Base-by-base conservation (phyloP, 1,284 basidiomycete genomes). In the Waitea zeae region DNA sequence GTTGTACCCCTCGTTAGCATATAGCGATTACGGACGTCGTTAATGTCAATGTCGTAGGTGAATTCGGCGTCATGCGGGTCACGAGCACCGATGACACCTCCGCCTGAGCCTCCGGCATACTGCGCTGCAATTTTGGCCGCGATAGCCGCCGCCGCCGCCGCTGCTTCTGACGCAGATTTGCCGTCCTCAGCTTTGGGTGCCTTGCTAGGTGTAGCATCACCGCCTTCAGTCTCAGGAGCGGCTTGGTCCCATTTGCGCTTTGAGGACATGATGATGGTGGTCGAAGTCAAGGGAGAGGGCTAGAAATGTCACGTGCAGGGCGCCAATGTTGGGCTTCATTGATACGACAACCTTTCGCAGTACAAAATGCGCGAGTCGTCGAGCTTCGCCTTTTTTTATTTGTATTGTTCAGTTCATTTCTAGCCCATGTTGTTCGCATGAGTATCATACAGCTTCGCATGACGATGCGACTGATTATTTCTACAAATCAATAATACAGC, bases 11-110 rank as follows among this genome's bases (percentile, higher is more conserved):
- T 95, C 30, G 95, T 98, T 47, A 98, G 62, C 52, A 97, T 62
- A 56, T 98, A 98, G 39, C 93, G 68, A 58, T 98, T 98, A 46
- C 92, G 64, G 38, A 93, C 66, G 57, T 98, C 95, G 56, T 98
- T 97, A 55, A 98, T 95, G 52, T 97, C 92, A 41, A 98, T 79
- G 52, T 96, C 89, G 46, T 86, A 72, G 12, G 75, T 77, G 48
- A 81, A 96, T 35, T 84, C 86, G 29, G 68, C 83, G 42, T 90
- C 86, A 40, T 84, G 72, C 4, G 66, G 63, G 47, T 82, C 80
- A 51, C 64, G 71, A 45, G 61, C 54, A 38, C 61, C 63, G 39
- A 57, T 61, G 3, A 56, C 50, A 12, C 49, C 48, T 27, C 49
- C 50, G 27, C 49, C 56, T 30, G 49, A 56, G 2, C 62, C 58